Base-by-base conservation (phyloP, 352 stramenopile genomes). In the Pythium coloratum region DNA sequence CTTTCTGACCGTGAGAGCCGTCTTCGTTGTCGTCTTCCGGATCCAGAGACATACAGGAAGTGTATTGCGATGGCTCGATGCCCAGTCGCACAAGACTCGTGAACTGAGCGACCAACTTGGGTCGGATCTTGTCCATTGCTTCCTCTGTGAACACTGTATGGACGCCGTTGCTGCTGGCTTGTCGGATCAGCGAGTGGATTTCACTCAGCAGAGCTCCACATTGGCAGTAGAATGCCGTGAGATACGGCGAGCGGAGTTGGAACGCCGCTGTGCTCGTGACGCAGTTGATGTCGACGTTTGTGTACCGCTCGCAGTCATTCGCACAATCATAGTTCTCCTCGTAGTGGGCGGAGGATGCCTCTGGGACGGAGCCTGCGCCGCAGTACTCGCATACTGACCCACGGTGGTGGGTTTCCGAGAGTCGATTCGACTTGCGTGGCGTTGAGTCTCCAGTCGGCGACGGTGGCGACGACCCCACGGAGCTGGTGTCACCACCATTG, bases 221-320 rank as follows among this genome's bases (percentile, higher is more conserved):
- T 50, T 77, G 56, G 55, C 72, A 84, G 54, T 74, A 81, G 47
- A 84, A 84, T 6, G 54, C 56, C 6, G 74, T 73, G 55, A 84
- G 58, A 18, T 66, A 8, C 14, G 69, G 62, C 16, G 63, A 60
- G 26, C 67, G 67, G 3, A 70, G 56, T 26, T 66, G 32, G 53
- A 67, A 74, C 33, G 67, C 67, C 0, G 55, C 26, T 8, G 16
- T 16, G 36, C 67, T 67, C 33, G 67, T 67, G 26, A 74, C 57
- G 26, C 33, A n/a, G 53, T 74, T 70, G 49, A 74, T 58, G 32
- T 74, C 51, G 20, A 67, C 14, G n/a, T 14, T 20, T 0, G 40
- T 9, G 42, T 50, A 55, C 2, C 54, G 66, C 33, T 67, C 66
- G 20, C 55, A 64, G 46, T 67, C 59, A 8, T 72, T 62, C 7